Evolutionary conservation across 2,329 filamentous ascomycete genomes (phyloP), one percentile per base, ranked within the genome.

Genomic region (Sclerotinia minor): DNA sequence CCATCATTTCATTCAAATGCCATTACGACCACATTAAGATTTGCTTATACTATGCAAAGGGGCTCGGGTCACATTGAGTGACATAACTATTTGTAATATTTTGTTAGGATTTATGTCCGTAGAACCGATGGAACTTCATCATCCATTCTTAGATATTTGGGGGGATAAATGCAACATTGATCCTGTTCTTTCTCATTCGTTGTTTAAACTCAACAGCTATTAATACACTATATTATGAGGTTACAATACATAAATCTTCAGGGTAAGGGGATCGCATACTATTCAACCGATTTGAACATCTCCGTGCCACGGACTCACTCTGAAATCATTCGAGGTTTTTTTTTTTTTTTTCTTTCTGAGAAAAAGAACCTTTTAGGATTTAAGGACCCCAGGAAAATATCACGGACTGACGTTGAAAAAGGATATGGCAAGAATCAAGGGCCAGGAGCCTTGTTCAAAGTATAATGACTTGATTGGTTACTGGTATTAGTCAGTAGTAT

Each of bases 101-200:
- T 8, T 26, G 0, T 2, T 38, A 13, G 19, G 24, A n/a, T n/a
- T n/a, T n/a, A n/a, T n/a, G n/a, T n/a, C n/a, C n/a, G n/a, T n/a
- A n/a, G n/a, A n/a, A n/a, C n/a, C n/a, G 8, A 21, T 35, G 7
- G 8, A 38, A 55, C 53, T 21, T 11, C 53, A n/a, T 55, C 32
- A 24, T 50, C 29, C 49, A 11, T 38, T 61, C 29, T 35, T 50
- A 13, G 44, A 24, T 50, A 38, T 32, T 17, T 38, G 41, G 11
- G 44, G 64, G 59, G 54, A 41, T 32, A 41, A 41, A 47, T 66
- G 44, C 44, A 66, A 66, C 64, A 24, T 58, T 52, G 45, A 26
- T 49, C 29, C 50, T 59, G 15, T 41, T 15, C 29, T n/a, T n/a
- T n/a, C 32, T 21, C 49, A 24, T 53, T 38, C 35, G 15, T 32